Base-by-base conservation (phyloP, 306 rosid genomes). In the Gillenia trifoliata region DNA sequence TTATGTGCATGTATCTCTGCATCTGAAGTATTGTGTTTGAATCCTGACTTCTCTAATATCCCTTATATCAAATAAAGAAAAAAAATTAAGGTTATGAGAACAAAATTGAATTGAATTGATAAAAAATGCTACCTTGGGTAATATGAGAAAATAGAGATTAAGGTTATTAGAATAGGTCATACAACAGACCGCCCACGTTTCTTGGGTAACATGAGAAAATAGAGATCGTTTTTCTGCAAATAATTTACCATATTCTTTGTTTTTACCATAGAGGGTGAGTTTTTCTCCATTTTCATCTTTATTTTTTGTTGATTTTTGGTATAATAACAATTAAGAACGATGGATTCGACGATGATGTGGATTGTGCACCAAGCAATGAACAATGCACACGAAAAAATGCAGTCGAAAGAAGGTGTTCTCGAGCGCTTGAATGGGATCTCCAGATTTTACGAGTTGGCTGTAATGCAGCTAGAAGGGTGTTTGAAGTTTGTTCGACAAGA, bases 381-480 rank as follows among this genome's bases (percentile, higher is more conserved):
- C 78, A 87, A 75, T 81, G 97, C 97, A 45, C 97, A 92, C 62
- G 93, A 80, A 64, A 88, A 77, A 59, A 87, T 92, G 85, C 90
- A 87, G 64, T 77, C 80, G 2, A 86, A 87, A 77, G 92, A 86
- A 47, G 96, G 97, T 0, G 82, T 87, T 22, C 71, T 90, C 0
- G 91, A 94, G 81, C 79, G 91, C 4, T 80, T 94, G 82, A 89
- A 90, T 70, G 96, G 84, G 86, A 90, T 90, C 38, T 94, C 93
- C 7, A 94, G 87, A 61, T 94, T 94, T 63, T 92, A 94, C 50
- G 97, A 92, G 80, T 66, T 94, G 63, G 96, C 97, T 0, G 95
- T 90, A 11, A 85, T 92, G 95, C 97, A 94, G 55, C 80, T 94
- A 8, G 97, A 94, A 70, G 99, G 97, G 12, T 94, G 97, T 49